Evolutionary conservation across 345 rosid genomes (phyloP).

Genomic region (Arabis alpina): DNA sequence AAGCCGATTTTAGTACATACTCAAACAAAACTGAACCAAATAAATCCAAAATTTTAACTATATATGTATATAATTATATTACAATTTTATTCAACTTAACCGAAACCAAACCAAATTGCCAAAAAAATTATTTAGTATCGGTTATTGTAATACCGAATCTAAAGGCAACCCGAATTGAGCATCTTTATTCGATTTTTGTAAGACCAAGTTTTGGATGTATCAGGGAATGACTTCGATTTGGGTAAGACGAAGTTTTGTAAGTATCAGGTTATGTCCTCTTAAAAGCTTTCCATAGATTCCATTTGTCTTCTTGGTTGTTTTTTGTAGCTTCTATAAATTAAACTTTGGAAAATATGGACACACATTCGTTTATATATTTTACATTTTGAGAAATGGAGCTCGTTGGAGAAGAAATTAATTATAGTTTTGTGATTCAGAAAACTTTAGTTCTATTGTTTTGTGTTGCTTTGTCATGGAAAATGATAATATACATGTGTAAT

Average conservation of each 20-base stretch:
- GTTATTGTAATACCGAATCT: too few species aligned
- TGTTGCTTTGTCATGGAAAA: slow-evolving; percentile 55
- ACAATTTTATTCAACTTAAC: too few species aligned
- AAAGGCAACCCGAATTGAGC: too few species aligned
- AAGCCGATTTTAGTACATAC: too few species aligned
- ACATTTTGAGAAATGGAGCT: slow-evolving; percentile 41
- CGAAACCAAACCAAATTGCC: too few species aligned
- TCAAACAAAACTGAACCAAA: too few species aligned
- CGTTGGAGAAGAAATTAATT: slow-evolving; percentile 27
- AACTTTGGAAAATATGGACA: slow-evolving; percentile 26
- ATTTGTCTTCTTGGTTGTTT: background rate
- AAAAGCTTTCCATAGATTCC: slow-evolving; percentile 27
- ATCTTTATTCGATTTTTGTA: slow-evolving; percentile 1
- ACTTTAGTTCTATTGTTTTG: slow-evolving; percentile 51
- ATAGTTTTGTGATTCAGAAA: slow-evolving; percentile 52
- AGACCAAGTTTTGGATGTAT: slow-evolving; percentile 29
- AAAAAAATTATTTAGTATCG: too few species aligned
- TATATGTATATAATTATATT: too few species aligned
- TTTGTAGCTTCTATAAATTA: slow-evolving; percentile 24
- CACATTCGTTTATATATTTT: slow-evolving; percentile 16
- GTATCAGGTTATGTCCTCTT: slow-evolving; percentile 41
- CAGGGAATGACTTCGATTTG: slow-evolving; percentile 21
- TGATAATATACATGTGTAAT: slow-evolving; percentile 61
- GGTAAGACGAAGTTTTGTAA: slow-evolving; percentile 23
- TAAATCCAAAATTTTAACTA: too few species aligned